Evolutionary conservation across 495 filamentous ascomycete species (phyloP), one percentile per base, ranked within the genome.

Genomic region (Podospora bellae-mahoneyi): DNA sequence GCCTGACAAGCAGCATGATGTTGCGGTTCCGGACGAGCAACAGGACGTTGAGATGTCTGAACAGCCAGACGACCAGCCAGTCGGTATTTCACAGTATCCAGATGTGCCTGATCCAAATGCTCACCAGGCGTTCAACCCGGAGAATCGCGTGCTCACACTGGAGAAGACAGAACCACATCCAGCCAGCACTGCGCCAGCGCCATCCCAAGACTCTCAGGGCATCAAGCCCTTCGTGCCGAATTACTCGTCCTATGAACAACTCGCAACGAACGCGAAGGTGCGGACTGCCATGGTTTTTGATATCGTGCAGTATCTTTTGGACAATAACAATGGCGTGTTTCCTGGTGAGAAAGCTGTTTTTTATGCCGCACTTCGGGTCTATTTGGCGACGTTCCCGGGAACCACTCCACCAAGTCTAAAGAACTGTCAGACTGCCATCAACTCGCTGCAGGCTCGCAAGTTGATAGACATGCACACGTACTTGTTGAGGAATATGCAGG

Each of bases 321-420:
- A 90, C 30, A 85, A 83, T 59, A 90, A 90, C 69, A 80, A 83
- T 48, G 92, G 92, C 3, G 88, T 91, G 3, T 94, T 91, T 66
- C 91, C 91, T 13, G 87, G 89, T 27, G 86, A 89, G n/a, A 83
- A 84, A 64, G 88, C 91, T 60, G 79, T 97, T 4, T 90, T 87
- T 77, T 85, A 87, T 71, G 88, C 91, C n/a, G 87, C 93, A 87
- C 77, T 82, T 28, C 87, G 88, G 67, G 78, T 87, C 84, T 77
- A 81, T 77, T 64, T 78, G 74, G 68, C 89, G n/a, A 67, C 71
- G 53, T 78, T 78, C 83, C 30, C 73, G 84, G 68, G 66, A 6
- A 75, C 74, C 58, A 59, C 64, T 56, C 76, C 76, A n/a, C 73
- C 75, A 2, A 77, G 72, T 7, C 76, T 73, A 70, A 75, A 75